Evolutionary conservation across 257 asterid species (phyloP).

Genomic region (Solanum lignicaule): DNA sequence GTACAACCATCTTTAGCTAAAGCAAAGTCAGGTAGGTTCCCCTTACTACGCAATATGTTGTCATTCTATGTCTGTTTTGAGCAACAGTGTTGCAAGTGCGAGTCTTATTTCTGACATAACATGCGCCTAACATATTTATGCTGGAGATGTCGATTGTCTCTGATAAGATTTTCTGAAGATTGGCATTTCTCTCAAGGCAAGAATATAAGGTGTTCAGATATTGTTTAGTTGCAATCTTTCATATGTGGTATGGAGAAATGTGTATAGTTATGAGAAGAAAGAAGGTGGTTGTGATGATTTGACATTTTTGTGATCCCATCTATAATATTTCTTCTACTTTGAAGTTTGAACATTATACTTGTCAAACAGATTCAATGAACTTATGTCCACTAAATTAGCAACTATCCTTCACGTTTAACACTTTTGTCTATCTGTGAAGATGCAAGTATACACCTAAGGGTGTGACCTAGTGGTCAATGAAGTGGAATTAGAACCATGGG

Average conservation of each 20-base stretch:
- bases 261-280: neutral
- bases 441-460: neutral
- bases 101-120: neutral
- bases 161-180: neutral
- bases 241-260: neutral
- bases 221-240: neutral
- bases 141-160: neutral
- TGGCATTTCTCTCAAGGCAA: neutral
- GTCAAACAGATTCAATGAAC: neutral
- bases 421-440: neutral
- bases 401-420: neutral
- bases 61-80: neutral
- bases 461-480: neutral
- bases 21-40: slow-evolving; percentile 52
- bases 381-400: neutral
- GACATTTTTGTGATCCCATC: neutral
- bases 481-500: neutral
- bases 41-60: neutral
- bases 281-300: neutral
- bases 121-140: neutral
- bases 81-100: neutral
- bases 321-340: neutral
- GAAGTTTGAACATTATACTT: neutral
- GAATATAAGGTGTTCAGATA: neutral
- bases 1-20: slow-evolving; percentile 77